phyloP scores from a whole-genome alignment of 1,139 yeast species.

The Yamadazyma sp. region DNA sequence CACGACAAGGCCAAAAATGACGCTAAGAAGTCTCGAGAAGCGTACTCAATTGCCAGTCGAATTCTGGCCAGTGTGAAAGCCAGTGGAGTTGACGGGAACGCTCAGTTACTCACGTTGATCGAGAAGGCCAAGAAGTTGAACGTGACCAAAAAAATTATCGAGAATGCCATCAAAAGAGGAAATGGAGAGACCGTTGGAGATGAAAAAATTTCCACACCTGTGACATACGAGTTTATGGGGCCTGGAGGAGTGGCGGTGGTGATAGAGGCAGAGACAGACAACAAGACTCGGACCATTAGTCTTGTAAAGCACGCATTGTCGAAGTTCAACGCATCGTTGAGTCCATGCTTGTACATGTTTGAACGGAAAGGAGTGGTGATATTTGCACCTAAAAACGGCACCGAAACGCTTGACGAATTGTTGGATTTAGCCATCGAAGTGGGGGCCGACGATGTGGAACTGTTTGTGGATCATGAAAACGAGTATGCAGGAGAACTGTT shows the following conservation, averaged over 20 bases:
- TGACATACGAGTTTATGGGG: slow-evolving; percentile 85
- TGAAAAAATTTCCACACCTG: slow-evolving; percentile 35
- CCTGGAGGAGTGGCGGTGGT: slow-evolving; percentile 90
- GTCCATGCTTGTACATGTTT: slow-evolving; percentile 79
- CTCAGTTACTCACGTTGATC: slow-evolving; percentile 69
- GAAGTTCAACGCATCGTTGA: slow-evolving; percentile 66
- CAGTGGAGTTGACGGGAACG: slow-evolving; percentile 60
- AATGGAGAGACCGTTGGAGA: slow-evolving; percentile 50
- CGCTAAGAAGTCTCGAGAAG: slow-evolving; percentile 67
- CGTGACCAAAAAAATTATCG: slow-evolving; percentile 82
- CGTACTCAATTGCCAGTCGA: slow-evolving; percentile 70
- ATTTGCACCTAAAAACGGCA: slow-evolving; percentile 40
- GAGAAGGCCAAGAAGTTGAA: slow-evolving; percentile 78
- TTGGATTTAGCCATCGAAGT: slow-evolving; percentile 74
- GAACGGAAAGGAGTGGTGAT: slow-evolving; percentile 72
- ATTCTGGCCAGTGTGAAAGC: slow-evolving; percentile 71
- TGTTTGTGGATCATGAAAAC: slow-evolving; percentile 39
- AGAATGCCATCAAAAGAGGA: slow-evolving; percentile 83
- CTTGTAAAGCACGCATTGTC: slow-evolving; percentile 74
- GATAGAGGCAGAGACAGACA: slow-evolving; percentile 85
- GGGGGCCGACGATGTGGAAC: slow-evolving; percentile 83
- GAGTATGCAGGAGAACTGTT: slow-evolving; percentile 42
- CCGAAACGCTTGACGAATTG: slow-evolving; percentile 55
- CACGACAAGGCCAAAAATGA: slow-evolving; percentile 95
- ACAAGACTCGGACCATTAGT: slow-evolving; percentile 78